A percentile compares a stretch with the other conserved stretches of the same genome.
Conservation (phyloP, 2,329 filamentous ascomycete species). For the Sporothrix brunneoviolacea region DNA sequence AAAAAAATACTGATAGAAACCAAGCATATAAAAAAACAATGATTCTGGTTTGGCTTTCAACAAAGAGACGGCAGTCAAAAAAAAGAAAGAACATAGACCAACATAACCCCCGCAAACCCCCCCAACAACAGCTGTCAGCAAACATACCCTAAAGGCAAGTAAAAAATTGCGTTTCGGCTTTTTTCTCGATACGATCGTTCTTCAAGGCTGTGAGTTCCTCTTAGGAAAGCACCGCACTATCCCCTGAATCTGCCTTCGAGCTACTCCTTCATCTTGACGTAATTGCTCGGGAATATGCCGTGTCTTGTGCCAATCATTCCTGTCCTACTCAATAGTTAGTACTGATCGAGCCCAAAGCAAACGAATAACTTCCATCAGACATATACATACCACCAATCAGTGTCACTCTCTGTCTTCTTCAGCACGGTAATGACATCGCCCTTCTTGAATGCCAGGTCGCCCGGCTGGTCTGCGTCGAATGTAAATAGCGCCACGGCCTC, state of each 20-base stretch:
- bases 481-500: constrained; percentile 88
- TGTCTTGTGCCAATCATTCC: constrained; percentile 77
- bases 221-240: too few species aligned
- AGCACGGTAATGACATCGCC: constrained; percentile 91
- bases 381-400: constrained; percentile 79
- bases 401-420: constrained; percentile 88
- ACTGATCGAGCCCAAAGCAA: background rate
- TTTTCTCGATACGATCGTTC: too few species aligned
- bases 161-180: too few species aligned
- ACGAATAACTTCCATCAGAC: constrained; percentile 34
- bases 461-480: constrained; percentile 89
- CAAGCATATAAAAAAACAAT: background rate
- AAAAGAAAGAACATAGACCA: background rate
- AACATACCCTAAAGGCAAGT: too few species aligned
- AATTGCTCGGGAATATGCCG: constrained; percentile 88
- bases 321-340: constrained; percentile 52
- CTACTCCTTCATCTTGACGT: constrained; percentile 58
- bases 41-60: background rate
- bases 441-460: constrained; percentile 94
- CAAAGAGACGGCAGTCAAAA: background rate
- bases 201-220: too few species aligned
- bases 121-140: background rate
- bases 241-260: too few species aligned
- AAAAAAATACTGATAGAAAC: background rate
- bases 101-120: background rate